phyloP scores from a whole-genome alignment of 1,284 basidiomycete species.

The Cryptococcus jaspeensis region DNA sequence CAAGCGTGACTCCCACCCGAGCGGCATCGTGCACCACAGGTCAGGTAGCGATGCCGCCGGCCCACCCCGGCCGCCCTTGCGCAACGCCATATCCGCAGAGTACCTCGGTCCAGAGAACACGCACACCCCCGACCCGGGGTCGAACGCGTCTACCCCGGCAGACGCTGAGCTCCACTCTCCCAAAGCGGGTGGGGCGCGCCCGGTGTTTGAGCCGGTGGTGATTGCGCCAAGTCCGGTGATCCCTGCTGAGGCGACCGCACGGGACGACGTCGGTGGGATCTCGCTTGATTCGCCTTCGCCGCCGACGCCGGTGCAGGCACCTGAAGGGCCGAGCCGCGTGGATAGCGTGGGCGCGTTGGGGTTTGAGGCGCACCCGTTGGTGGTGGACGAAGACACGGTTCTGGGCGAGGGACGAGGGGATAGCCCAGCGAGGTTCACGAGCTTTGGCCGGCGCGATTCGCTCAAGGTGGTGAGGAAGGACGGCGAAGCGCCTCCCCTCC shows the following conservation, averaged over 20 bases:
- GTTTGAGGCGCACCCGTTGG: background rate
- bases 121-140: conserved; percentile 40
- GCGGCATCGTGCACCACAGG: background rate
- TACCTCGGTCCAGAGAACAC: conserved; percentile 22
- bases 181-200: background rate
- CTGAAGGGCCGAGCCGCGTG: background rate
- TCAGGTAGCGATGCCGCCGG: too few relatives aligned
- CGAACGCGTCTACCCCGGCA: conserved; percentile 8
- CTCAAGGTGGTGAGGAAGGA: conserved; percentile 25
- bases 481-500: conserved; percentile 17
- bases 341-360: background rate
- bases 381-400: conserved; percentile 4
- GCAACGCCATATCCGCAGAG: conserved; percentile 29
- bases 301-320: background rate
- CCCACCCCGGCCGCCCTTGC: conserved; percentile 13
- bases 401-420: background rate
- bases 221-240: conserved; percentile 35
- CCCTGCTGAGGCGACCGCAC: background rate
- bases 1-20: background rate
- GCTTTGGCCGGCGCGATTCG: conserved; percentile 40
- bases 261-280: background rate
- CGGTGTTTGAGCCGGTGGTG: conserved; percentile 28
- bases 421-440: conserved; percentile 34
- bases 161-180: conserved; percentile 5
- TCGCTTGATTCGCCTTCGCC: background rate